phyloP scores from a whole-genome alignment of 148 eudicot genomes.

The Simmondsia chinensis region DNA sequence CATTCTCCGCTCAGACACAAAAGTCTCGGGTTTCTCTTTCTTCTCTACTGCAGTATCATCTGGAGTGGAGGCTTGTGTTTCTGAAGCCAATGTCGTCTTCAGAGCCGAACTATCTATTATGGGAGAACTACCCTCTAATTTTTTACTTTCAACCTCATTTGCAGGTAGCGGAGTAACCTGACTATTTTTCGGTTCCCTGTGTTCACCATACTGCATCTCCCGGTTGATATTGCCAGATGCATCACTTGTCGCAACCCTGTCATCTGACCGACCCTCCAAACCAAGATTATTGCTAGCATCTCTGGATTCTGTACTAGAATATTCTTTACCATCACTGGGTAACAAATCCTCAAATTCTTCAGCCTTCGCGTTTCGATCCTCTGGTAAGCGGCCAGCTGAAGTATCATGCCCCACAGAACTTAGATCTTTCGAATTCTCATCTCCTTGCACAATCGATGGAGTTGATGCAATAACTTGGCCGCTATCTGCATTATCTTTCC shows the following conservation, averaged over 20 bases:
- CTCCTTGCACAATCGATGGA: constrained; percentile 3
- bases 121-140: constrained; percentile 1
- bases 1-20: constrained; percentile 10
- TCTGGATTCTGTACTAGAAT: background rate
- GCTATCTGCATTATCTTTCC: too few species aligned
- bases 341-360: constrained; percentile 16
- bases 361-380: constrained; percentile 10
- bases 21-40: constrained; percentile 16
- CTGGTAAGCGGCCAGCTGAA: constrained; percentile 13
- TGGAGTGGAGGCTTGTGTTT: constrained; percentile 5
- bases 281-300: constrained; percentile 4
- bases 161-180: constrained; percentile 3
- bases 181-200: constrained; percentile 7
- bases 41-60: constrained; percentile 10
- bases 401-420: constrained; percentile 8
- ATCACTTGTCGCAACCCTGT: constrained; percentile 7
- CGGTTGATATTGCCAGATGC: constrained; percentile 6
- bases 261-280: constrained; percentile 6
- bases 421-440: constrained; percentile 7
- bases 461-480: too few species aligned
- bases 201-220: constrained; percentile 10
- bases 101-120: constrained; percentile 15
- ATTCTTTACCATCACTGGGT: constrained; percentile 3
- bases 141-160: constrained; percentile 4
- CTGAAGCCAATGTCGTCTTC: constrained; percentile 13